Evolutionary conservation across 768 basidiomycete species (phyloP), one percentile per base, ranked within the genome.

Genomic region (Termitomyces bulborhizus): DNA sequence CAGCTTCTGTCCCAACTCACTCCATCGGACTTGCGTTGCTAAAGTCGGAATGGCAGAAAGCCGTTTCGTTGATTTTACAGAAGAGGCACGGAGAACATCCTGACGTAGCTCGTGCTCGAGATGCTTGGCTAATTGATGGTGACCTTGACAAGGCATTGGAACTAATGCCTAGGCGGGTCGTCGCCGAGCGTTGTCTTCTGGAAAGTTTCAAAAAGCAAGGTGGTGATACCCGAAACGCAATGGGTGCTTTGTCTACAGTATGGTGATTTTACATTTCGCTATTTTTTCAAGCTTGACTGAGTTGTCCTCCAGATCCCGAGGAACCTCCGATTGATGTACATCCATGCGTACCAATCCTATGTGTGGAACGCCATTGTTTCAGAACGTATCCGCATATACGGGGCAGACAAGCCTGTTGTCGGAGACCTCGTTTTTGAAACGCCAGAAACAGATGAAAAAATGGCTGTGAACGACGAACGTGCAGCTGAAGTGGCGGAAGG

Each of bases 281-380:
- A 27, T 53, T 18, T n/a, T 47, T 49, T 41, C 44, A 7, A 42
- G 24, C 41, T 15, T 46, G 31, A 40, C 43, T 27, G 55, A 27
- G 16, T 13, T 15, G 29, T 16, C 24, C 16, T 43, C 1, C 61
- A 98, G 96, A 98, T 99, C 61, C 97, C 97, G 13, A 81, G 88
- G 54, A 98, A 96, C 65, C 81, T 99, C 56, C 82, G 97, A 49
- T 73, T 97, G 60, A 98, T 99, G 91, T 99, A 98, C 68, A 85
- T 98, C 53, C 97, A 99, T 69, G 95, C 95, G 31, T 99, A 98
- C 68, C 97, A 99, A 69, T 95, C 92, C 15, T 99, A 98, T 63
- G 86, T 98, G 34, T 99, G 96, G 96, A 99, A 99, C 70, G 85
- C 93, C 46, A 86, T 98, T 54, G 92, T 95, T 40, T 98, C 95